Conservation (phyloP, 2,329 filamentous ascomycete species). For the Coniochaeta prunicola region DNA sequence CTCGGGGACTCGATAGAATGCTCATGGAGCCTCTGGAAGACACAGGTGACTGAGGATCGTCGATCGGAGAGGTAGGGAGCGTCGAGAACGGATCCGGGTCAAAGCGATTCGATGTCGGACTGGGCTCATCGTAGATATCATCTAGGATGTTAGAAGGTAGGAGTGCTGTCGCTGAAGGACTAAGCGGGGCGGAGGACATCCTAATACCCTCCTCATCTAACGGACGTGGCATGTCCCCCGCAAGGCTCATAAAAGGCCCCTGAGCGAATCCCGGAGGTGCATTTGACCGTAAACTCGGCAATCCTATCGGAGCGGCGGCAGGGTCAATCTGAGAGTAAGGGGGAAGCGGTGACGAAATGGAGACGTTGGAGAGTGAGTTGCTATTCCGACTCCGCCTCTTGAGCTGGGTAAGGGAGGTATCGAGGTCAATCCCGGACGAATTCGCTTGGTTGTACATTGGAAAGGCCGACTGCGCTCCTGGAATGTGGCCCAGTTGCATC, state of each 20-base stretch:
- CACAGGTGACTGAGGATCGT: slow-evolving; percentile 51
- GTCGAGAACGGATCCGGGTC: slow-evolving; percentile 25
- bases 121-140: slow-evolving; percentile 55
- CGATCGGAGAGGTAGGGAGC: slow-evolving; percentile 24
- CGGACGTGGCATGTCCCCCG: slow-evolving; percentile 31
- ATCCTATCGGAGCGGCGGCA: slow-evolving; percentile 34
- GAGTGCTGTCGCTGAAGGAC: slow-evolving; percentile 67
- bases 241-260: slow-evolving; percentile 44
- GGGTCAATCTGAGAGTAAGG: slow-evolving; percentile 31
- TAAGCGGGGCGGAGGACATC: slow-evolving; percentile 61
- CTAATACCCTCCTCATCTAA: slow-evolving; percentile 57
- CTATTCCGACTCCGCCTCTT: slow-evolving; percentile 42
- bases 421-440: slow-evolving; percentile 39
- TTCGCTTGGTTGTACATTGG: slow-evolving; percentile 38
- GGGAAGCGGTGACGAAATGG: slow-evolving; percentile 27
- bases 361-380: slow-evolving; percentile 36
- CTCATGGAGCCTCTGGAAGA: slow-evolving; percentile 52
- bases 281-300: slow-evolving; percentile 31
- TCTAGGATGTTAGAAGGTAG: slow-evolving; percentile 63
- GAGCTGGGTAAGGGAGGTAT: slow-evolving; percentile 31
- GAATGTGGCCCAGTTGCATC: slow-evolving; percentile 35
- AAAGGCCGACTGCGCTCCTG: slow-evolving; percentile 15
- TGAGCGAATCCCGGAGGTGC: slow-evolving; percentile 43
- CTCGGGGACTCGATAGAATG: slow-evolving; percentile 54
- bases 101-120: slow-evolving; percentile 24